Percentiles rank a stretch among this genome's conserved stretches.
Conservation (phyloP, 345 rosid genomes). For the Brassica nigra region DNA sequence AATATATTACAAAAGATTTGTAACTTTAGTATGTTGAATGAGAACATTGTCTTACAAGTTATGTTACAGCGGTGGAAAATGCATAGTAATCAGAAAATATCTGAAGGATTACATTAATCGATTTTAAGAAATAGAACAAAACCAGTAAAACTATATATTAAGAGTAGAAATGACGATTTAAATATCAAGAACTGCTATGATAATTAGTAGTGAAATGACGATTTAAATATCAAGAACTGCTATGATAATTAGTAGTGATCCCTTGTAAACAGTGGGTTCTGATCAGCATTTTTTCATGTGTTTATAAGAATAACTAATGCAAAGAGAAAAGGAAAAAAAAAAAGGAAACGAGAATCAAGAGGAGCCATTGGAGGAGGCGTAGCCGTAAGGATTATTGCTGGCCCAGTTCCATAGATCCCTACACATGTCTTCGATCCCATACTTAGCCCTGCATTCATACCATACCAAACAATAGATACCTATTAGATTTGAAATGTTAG, state of each 20-base stretch:
- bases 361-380: conserved; percentile 45
- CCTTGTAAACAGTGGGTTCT: conserved; percentile 8
- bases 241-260: conserved; percentile 17
- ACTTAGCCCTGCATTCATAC: conserved; percentile 64
- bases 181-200: conserved; percentile 12
- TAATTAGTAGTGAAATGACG: conserved; percentile 1
- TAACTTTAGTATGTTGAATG: not conserved
- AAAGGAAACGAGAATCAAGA: not conserved
- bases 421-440: conserved; percentile 89
- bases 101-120: not conserved
- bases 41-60: not conserved
- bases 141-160: not conserved
- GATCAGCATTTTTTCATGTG: conserved; percentile 6
- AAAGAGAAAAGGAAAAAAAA: not conserved
- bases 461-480: conserved; percentile 19
- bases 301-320: not conserved
- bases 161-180: conserved; percentile 3
- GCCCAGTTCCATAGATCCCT: conserved; percentile 98
- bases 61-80: not conserved
- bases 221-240: conserved; percentile 9
- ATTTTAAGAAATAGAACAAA: not conserved
- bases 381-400: conserved; percentile 91
- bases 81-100: not conserved
- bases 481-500: not conserved
- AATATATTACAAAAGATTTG: conserved; percentile 14